Evolutionary conservation across 2,329 filamentous ascomycete species (phyloP).

Genomic region (Aspergillaceae sp.): DNA sequence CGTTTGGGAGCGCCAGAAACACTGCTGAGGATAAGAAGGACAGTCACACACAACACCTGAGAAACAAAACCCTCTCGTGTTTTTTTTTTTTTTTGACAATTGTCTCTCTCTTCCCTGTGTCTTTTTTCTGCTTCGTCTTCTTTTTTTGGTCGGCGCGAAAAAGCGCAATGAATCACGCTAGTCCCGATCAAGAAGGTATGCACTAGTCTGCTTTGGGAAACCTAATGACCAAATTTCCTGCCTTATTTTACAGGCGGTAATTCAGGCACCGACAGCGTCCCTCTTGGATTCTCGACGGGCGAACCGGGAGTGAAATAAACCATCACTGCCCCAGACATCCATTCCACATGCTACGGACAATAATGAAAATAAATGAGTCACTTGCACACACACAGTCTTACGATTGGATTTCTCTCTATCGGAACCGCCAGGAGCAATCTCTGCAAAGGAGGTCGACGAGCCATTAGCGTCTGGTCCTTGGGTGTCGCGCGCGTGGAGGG

Average conservation of each 20-base stretch:
- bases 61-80: neutral
- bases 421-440: neutral
- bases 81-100: neutral
- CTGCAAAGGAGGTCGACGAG: neutral
- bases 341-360: too few species aligned
- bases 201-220: neutral
- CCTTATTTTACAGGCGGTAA: neutral
- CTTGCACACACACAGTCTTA: too few species aligned
- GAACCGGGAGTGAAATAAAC: neutral
- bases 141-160: conserved; percentile 13
- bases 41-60: too few species aligned
- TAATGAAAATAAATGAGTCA: too few species aligned
- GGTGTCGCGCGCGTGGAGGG: neutral
- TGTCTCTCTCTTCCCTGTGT: conserved; percentile 1
- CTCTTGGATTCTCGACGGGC: neutral
- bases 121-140: conserved; percentile 4
- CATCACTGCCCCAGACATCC: too few species aligned
- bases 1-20: too few species aligned
- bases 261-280: neutral
- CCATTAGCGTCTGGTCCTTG: neutral
- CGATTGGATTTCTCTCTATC: neutral
- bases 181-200: conserved; percentile 3
- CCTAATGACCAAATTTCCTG: neutral
- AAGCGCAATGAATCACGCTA: conserved; percentile 13
- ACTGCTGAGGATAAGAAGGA: too few species aligned